Base-by-base conservation (phyloP, 2,329 filamentous ascomycete genomes). In the Sarocladium kiliense region DNA sequence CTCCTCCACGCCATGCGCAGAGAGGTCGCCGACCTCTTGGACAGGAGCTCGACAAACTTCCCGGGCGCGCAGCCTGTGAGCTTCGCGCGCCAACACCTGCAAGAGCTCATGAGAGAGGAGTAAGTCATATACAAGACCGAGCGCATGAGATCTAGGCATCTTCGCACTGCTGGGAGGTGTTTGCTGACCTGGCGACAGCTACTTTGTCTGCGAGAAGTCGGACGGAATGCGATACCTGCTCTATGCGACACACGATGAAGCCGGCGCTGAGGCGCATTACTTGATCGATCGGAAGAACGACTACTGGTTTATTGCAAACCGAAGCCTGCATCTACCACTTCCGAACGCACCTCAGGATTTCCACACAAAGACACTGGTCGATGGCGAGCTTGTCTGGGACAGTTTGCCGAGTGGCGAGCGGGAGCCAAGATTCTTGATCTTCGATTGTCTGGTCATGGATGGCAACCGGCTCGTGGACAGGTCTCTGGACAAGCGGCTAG, bases 251-350 rank as follows among this genome's bases (percentile, higher is more conserved):
- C 70, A 76, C 7, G 86, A 87, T 66, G 79, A 85, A 41, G 68
- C 75, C 5, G 76, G 75, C 54, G 61, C 67, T 50, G 91, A 95
- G 68, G 81, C 86, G 23, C 89, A 94, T 66, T 97, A 96, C 74
- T 80, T 99, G 56, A 96, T 99, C 73, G 93, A 99, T 74, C 91
- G 94, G 66, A 96, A 92, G 74, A 97, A 99, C 74, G 91, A 97
- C 69, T 99, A 94, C 77, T 96, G 93, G 82, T 91, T 81, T 66
- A 84, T 97, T 58, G 81, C 82, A 27, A 78, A 81, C 58, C 76
- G 75, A 54, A 80, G 76, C 56, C 79, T 97, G 23, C 91, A 96
- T 69, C 92, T 97, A 62, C 94, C 94, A 0, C 76, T 87, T 21
- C 82, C 82, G 36, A 76, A 81, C 42, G 79, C 82, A 11, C 32